Percentiles rank a stretch among this genome's conserved stretches.
Evolutionary conservation across 2,329 filamentous ascomycete species (phyloP).

Genomic region (Cladophialophora psammophila): DNA sequence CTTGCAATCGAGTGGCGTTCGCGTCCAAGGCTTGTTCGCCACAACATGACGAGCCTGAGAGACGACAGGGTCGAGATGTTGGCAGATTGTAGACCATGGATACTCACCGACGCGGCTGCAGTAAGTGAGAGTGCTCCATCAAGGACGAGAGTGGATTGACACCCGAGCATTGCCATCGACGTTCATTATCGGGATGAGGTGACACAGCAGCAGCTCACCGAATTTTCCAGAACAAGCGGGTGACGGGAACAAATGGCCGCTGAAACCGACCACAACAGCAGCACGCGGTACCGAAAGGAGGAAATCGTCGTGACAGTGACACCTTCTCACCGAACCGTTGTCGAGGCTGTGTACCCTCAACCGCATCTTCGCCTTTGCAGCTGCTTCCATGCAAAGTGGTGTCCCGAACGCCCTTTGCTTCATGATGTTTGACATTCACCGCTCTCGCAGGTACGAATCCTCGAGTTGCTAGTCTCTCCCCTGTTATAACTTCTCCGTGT

Average conservation of each 20-base stretch:
- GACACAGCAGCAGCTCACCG: constrained; percentile 1
- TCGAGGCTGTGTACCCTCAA: constrained; percentile 23
- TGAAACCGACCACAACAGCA: constrained; percentile 14
- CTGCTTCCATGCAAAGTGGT: neutral
- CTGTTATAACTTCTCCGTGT: neutral
- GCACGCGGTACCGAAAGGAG: constrained; percentile 7
- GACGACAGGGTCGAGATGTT: too few species aligned
- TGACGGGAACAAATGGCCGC: neutral
- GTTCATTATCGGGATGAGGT: neutral
- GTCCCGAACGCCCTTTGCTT: neutral
- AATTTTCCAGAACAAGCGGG: constrained; percentile 3
- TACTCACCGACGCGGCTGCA: too few species aligned
- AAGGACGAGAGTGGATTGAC: too few species aligned
- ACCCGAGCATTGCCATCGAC: neutral
- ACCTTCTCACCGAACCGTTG: constrained; percentile 2
- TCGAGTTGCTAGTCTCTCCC: neutral
- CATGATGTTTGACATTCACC: constrained; percentile 13
- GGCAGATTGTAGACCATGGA: too few species aligned
- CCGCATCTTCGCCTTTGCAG: constrained; percentile 2
- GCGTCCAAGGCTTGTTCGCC: too few species aligned
- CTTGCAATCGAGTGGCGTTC: too few species aligned
- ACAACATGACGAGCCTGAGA: too few species aligned
- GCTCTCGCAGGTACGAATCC: neutral
- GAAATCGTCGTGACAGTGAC: constrained; percentile 12
- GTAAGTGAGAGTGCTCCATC: too few species aligned